These are phyloP conservation scores for Lentinula raphanica DNA, from an alignment of 768 basidiomycete genomes.

Conservation along the genomic window DNA sequence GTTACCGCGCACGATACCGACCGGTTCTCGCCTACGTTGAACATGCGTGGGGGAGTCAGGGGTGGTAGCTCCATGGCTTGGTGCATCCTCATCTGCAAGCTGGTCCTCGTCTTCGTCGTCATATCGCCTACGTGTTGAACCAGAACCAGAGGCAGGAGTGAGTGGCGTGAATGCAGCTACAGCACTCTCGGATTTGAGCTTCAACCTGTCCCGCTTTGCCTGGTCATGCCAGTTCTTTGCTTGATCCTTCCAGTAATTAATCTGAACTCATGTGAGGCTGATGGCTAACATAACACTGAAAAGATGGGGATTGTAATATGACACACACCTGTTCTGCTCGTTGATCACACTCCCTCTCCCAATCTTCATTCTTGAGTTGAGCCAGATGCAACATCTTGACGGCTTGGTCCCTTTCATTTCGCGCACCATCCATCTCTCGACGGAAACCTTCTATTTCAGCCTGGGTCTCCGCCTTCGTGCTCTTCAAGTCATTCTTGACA, in stretches of 20 bases:
- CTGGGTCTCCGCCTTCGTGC: background rate
- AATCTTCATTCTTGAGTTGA: constrained; percentile 41
- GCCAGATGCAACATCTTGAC: constrained; percentile 39
- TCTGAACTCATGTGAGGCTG: constrained; percentile 60
- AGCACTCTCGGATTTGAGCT: background rate
- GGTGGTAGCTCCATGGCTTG: background rate
- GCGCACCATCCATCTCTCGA: constrained; percentile 40
- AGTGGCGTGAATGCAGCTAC: background rate
- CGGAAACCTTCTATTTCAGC: background rate
- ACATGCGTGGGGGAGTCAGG: background rate
- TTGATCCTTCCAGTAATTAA: constrained; percentile 71
- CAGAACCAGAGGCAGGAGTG: background rate
- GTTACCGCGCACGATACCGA: too few species aligned
- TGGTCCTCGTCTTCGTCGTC: background rate
- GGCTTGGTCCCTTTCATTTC: constrained; percentile 29
- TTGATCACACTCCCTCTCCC: constrained; percentile 37
- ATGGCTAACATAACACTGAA: too few species aligned
- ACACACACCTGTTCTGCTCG: constrained; percentile 45
- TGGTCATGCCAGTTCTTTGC: constrained; percentile 70
- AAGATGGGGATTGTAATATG: too few species aligned
- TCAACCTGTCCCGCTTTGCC: constrained; percentile 52
- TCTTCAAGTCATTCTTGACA: background rate
- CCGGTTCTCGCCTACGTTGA: too few species aligned
- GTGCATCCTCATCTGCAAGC: background rate
- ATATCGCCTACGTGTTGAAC: background rate